Evolutionary conservation across 2,329 filamentous ascomycete species (phyloP).

Genomic region (Diaporthe eres): DNA sequence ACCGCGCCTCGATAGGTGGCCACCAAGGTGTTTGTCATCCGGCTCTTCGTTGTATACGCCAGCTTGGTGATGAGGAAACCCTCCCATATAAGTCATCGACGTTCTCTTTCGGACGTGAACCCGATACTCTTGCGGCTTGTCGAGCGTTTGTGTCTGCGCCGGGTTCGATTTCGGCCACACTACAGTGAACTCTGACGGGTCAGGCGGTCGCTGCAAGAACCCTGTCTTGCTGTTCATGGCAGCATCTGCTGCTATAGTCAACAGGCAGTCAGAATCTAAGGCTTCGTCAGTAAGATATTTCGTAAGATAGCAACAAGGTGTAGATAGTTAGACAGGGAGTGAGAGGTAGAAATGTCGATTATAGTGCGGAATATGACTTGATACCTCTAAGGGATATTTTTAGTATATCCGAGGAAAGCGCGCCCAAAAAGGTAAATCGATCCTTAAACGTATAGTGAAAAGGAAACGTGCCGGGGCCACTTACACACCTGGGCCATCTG

Average conservation of each 20-base stretch:
- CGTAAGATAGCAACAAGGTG: neutral
- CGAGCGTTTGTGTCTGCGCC: neutral
- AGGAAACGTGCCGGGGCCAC: neutral
- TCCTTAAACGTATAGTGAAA: neutral
- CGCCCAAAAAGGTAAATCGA: neutral
- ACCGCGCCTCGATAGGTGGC: neutral
- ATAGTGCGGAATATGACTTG: neutral
- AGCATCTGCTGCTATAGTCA: conserved; percentile 12
- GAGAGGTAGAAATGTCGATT: neutral
- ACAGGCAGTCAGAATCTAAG: neutral
- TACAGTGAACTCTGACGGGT: neutral
- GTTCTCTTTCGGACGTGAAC: neutral
- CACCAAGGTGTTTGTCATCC: neutral
- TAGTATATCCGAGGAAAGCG: no score
- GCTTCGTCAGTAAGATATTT: neutral
- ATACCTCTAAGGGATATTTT: neutral
- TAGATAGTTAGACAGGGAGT: neutral
- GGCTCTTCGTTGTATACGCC: neutral
- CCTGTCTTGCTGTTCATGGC: neutral
- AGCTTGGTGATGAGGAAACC: neutral
- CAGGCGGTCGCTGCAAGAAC: neutral
- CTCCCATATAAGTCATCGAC: neutral
- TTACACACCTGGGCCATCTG: conserved; percentile 2
- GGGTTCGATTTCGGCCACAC: neutral
- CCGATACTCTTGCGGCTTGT: neutral